These are phyloP conservation scores for Hemileccinum impolitum DNA, from an alignment of 768 basidiomycete species.

Conservation along the genomic window DNA sequence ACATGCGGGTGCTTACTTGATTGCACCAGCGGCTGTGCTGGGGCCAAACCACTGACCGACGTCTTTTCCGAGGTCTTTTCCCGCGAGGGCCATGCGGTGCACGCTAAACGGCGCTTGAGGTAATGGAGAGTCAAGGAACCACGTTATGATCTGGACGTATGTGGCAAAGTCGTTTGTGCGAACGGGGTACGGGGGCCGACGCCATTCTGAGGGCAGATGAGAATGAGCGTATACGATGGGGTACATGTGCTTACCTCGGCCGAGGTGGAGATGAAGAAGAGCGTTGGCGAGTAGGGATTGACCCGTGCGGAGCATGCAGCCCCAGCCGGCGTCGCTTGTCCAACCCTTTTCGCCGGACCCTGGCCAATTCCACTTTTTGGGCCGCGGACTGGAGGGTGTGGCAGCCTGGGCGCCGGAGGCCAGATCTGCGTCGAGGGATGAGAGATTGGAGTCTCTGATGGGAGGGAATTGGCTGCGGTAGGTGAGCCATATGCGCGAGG, in stretches of 20 bases:
- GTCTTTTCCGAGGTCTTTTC: conserved; percentile 91
- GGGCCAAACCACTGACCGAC: conserved; percentile 99
- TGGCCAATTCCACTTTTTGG: conserved; percentile 62
- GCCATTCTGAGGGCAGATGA: conserved; percentile 63
- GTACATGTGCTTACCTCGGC: conserved; percentile 49
- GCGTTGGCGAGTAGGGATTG: conserved; percentile 82
- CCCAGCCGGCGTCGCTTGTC: conserved; percentile 86
- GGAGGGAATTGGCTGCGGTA: conserved; percentile 86
- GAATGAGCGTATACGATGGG: background rate
- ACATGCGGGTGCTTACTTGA: conserved; percentile 55
- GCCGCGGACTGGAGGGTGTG: conserved; percentile 40
- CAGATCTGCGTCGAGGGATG: conserved; percentile 39
- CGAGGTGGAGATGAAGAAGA: conserved; percentile 70
- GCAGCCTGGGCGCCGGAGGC: conserved; percentile 31
- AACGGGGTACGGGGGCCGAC: conserved; percentile 62
- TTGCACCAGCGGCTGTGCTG: conserved; percentile 94
- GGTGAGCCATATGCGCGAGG: conserved; percentile 84
- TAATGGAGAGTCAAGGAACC: conserved; percentile 91
- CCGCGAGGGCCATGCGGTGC: conserved; percentile 92
- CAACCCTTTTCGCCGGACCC: conserved; percentile 70
- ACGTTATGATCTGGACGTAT: conserved; percentile 88
- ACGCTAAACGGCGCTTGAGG: conserved; percentile 89
- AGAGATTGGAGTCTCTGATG: conserved; percentile 62
- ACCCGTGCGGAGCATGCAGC: conserved; percentile 88
- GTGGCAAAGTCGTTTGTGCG: conserved; percentile 68